Conservation (phyloP, 2,329 filamentous ascomycete species). For the Ophiostoma piceae region DNA sequence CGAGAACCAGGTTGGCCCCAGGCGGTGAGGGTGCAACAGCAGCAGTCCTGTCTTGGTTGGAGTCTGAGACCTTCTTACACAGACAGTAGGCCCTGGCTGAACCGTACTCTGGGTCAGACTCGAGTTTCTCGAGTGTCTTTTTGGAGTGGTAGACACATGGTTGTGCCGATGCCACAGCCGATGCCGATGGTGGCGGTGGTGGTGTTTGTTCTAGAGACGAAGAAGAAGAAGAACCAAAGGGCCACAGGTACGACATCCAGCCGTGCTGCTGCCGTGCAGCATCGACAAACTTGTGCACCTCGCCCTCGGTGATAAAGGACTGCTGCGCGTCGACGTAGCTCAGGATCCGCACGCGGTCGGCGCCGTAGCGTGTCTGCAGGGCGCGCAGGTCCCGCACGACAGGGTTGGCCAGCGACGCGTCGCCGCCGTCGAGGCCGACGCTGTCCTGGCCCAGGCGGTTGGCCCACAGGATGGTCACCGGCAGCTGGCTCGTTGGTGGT, state of each 20-base stretch:
- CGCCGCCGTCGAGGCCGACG: constrained; percentile 36
- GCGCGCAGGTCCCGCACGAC: constrained; percentile 59
- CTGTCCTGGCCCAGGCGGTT: constrained; percentile 64
- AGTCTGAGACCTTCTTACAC: constrained; percentile 20
- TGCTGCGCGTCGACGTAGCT: constrained; percentile 82
- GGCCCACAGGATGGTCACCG: constrained; percentile 77
- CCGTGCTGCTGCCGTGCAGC: neutral
- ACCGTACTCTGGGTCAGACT: constrained; percentile 8
- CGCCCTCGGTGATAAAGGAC: constrained; percentile 53
- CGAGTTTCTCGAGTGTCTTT: neutral
- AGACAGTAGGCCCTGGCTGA: constrained; percentile 27
- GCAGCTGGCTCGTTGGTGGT: constrained; percentile 33
- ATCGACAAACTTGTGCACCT: constrained; percentile 36
- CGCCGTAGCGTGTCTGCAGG: constrained; percentile 57
- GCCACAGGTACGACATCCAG: neutral
- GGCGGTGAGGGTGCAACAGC: constrained; percentile 34
- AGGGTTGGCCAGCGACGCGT: constrained; percentile 33
- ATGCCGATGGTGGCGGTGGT: neutral
- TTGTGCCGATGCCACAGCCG: neutral
- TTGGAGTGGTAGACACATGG: constrained; percentile 23
- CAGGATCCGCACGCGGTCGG: constrained; percentile 55
- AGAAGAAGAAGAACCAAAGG: neutral
- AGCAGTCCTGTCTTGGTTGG: neutral
- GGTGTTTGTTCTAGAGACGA: neutral
- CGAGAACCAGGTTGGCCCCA: constrained; percentile 58